Evolutionary conservation across 352 stramenopile genomes (phyloP).

Genomic region (Globisporangium okanoganense): DNA sequence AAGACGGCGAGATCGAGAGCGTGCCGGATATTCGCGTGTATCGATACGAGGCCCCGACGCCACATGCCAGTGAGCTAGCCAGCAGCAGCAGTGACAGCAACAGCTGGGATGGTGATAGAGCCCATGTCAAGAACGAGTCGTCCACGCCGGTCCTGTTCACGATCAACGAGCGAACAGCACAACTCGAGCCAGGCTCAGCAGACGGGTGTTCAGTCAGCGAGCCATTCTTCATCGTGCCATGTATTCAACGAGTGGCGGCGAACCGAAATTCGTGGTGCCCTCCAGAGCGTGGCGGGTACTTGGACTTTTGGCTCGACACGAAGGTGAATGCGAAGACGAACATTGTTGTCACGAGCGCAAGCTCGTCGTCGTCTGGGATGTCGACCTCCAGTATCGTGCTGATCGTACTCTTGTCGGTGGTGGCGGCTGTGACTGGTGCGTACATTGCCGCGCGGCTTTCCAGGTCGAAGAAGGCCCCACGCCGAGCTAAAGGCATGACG

Average conservation of each 20-base stretch:
- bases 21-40: conserved; percentile 4
- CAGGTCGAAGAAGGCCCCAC: neutral
- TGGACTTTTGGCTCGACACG: conserved; percentile 7
- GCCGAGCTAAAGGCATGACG: neutral
- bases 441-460: neutral
- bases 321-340: neutral
- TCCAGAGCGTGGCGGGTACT: neutral
- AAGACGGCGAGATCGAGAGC: conserved; percentile 4
- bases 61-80: neutral
- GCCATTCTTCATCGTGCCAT: conserved; percentile 4
- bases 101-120: neutral
- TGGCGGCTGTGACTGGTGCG: neutral
- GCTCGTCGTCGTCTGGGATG: neutral
- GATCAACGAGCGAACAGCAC: neutral
- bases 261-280: conserved; percentile 8
- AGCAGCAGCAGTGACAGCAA: neutral
- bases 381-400: neutral
- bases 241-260: neutral
- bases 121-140: neutral
- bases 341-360: neutral
- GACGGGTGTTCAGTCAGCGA: neutral
- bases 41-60: neutral
- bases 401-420: neutral
- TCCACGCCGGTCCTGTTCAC: conserved; percentile 3
- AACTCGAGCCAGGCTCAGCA: neutral